Evolutionary conservation across 1,139 yeast species (phyloP), one percentile per base, ranked within the genome.

Genomic region (Pneumocystis wakefieldiae): DNA sequence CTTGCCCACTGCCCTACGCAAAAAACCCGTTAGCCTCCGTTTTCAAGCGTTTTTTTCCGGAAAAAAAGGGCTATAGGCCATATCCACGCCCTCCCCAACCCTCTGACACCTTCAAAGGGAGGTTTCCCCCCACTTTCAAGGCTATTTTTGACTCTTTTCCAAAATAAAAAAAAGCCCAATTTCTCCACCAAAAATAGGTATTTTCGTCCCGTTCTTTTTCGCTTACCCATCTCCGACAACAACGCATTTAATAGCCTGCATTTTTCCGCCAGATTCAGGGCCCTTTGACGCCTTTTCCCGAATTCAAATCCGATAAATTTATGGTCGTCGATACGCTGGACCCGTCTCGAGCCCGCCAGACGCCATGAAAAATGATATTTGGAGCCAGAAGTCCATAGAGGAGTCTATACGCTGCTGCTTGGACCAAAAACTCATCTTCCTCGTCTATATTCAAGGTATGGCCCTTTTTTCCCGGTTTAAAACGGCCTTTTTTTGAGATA

Each of bases 231-330:
- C 97, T 68, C 97, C 97, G 58, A 91, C 94, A 63, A 91, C 96
- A 57, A 91, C 97, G 70, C 96, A 89, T 75, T 91, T 91, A 73
- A 91, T 88, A 67, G 95, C 85, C 78, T 92, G 86, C 95, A 89
- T 86, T 48, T 42, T 7, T 24, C 14, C n/a, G 8, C 14, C 3
- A 7, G 10, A 48, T 48, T 2, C 10, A 7, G 1, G 14, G 17
- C 3, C 5, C 24, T 24, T 48, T 24, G 1, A 2, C 8, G 8
- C 5, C 32, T 24, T 19, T 48, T 12, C 12, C 14, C 19, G 14
- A 17, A 12, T 10, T 48, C 14, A 48, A 48, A 48, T 24, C 24
- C 8, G 10, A 4, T 12, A 24, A 15, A 48, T 19, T 48, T 19
- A 32, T 32, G 10, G 55, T 24, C 32, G 32, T 48, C 28, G n/a